Conservation (phyloP, 1,139 yeast species). For the Yamadazyma dendronema region DNA sequence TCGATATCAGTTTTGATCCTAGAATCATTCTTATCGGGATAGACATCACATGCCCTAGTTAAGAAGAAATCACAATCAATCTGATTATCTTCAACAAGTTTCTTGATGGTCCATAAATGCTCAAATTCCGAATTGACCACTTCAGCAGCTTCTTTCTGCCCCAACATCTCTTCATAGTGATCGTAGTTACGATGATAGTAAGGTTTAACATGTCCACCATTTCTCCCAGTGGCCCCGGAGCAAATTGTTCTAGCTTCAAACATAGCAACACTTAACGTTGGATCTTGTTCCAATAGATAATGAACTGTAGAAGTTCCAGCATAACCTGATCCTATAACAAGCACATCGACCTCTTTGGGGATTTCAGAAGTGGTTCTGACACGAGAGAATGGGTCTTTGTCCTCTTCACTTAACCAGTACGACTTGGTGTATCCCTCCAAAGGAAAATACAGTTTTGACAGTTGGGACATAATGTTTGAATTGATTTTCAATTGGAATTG, state of each 20-base stretch:
- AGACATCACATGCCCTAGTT: conserved; percentile 30
- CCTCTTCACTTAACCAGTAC: conserved; percentile 8
- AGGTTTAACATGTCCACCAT: conserved; percentile 49
- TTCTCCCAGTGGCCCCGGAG: conserved; percentile 49
- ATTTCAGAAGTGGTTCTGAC: conserved; percentile 4
- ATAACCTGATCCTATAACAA: conserved; percentile 42
- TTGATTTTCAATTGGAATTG: no score
- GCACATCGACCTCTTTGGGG: conserved; percentile 23
- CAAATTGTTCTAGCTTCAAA: conserved; percentile 42
- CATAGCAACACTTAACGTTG: conserved; percentile 17
- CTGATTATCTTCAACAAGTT: conserved; percentile 22
- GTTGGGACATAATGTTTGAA: no score
- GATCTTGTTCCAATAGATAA: conserved; percentile 21
- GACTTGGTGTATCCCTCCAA: conserved; percentile 8
- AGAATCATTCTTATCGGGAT: conserved; percentile 17
- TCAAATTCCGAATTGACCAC: conserved; percentile 30
- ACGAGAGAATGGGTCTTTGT: conserved; percentile 6
- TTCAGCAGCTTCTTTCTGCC: conserved; percentile 28
- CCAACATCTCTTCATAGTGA: conserved; percentile 18
- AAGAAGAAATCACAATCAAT: conserved; percentile 33
- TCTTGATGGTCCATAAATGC: conserved; percentile 21
- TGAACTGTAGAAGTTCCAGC: conserved; percentile 39
- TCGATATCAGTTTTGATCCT: conserved; percentile 11
- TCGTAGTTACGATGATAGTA: conserved; percentile 25
- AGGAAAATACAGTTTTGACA: conserved; percentile 5